Evolutionary conservation across 1,139 yeast species (phyloP), one percentile per base, ranked within the genome.

Genomic region (Wickerhamomyces sp.): DNA sequence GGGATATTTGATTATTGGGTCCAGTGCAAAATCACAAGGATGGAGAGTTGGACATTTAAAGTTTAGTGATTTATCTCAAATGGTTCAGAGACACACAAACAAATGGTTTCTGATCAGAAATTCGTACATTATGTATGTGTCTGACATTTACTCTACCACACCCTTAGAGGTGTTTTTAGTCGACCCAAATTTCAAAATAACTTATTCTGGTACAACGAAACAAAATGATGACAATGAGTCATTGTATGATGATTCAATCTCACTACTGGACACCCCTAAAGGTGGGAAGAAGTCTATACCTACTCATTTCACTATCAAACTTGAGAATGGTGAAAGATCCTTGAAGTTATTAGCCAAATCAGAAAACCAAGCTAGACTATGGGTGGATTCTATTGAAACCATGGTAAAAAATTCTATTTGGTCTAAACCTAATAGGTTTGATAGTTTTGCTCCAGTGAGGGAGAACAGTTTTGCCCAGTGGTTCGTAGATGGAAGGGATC

Each of bases 401-500:
- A 88, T 90, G 95, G 74, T 75, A 38, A 72, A 72, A 33, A 68
- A 72, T 33, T 76, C 92, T 0, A 63, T 74, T 2, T 92, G 97
- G 95, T 67, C 90, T 0, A 71, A 75, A 43, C 65, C 66, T 3
- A 77, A 94, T 49, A 70, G 98, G 46, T 94, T 94, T 61, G 80
- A 72, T 9, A 87, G 96, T 36, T 94, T 87, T 72, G 96, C 98
- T 0, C 99, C 99, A 0, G 78, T 90, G 1, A 70, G 99, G 47
- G 65, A 78, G 25, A 78, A 87, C 51, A 87, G 88, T 43, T 87
- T 78, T 64, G 96, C 97, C 5, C 96, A 92, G 59, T 92, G 96
- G 95, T 82, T 92, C 65, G 97, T 94, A 7, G 99, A 94, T 63
- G 98, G 87, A 3, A 69, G 97, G 56, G 98, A 94, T 61, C 87